Percentiles rank a stretch among this genome's conserved stretches.
Conservation (phyloP, 2,329 filamentous ascomycete genomes). For the Pyrenochaeta sp. region DNA sequence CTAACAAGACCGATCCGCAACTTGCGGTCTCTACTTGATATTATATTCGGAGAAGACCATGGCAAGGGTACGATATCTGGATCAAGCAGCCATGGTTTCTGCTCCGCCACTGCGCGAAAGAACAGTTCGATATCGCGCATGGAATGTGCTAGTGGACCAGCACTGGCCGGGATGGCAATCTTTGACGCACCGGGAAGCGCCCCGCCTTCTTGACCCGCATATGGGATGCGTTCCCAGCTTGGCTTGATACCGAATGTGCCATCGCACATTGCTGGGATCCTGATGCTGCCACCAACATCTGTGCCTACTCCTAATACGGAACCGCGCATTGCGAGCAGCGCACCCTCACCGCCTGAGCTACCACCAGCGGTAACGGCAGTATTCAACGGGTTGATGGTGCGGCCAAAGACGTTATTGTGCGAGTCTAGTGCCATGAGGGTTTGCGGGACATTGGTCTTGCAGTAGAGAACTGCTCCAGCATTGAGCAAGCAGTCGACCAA, state of each 20-base stretch:
- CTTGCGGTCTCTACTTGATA: conserved; percentile 31
- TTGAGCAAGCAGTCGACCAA: conserved; percentile 56
- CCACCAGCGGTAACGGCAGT: conserved; percentile 60
- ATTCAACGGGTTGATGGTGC: conserved; percentile 60
- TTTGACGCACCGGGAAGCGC: conserved; percentile 58
- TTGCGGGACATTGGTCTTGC: conserved; percentile 65
- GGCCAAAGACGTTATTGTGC: conserved; percentile 60
- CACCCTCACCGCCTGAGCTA: conserved; percentile 62
- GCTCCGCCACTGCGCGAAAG: conserved; percentile 62
- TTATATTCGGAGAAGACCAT: conserved; percentile 44
- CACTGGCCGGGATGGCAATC: conserved; percentile 53
- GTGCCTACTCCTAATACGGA: conserved; percentile 62
- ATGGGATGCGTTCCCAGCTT: conserved; percentile 59
- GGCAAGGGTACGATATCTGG: conserved; percentile 52
- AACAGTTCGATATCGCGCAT: conserved; percentile 63
- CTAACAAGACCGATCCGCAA: conserved; percentile 59
- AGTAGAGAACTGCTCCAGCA: conserved; percentile 60
- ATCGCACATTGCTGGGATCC: conserved; percentile 61
- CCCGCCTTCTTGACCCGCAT: conserved; percentile 61
- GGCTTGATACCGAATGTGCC: conserved; percentile 60
- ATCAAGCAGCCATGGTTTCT: conserved; percentile 61
- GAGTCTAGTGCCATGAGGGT: conserved; percentile 62
- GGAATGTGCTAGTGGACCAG: conserved; percentile 57
- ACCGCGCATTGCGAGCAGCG: conserved; percentile 59
- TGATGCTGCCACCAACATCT: conserved; percentile 63